Evolutionary conservation across 2,329 filamentous ascomycete species (phyloP).

Genomic region (Diaporthe caulivora): DNA sequence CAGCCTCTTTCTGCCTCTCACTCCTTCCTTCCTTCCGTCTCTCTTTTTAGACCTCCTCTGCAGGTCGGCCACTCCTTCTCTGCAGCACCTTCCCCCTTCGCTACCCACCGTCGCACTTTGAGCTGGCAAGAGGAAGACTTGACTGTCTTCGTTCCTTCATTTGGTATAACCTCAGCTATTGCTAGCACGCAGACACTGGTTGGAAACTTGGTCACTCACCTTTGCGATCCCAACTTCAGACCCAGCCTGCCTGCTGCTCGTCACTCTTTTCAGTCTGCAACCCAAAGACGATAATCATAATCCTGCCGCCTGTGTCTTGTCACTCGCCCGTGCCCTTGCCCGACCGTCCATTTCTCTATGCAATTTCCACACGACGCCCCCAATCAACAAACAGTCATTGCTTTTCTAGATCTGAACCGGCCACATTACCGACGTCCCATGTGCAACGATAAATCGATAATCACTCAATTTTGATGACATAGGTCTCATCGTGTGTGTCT

Average conservation of each 20-base stretch:
- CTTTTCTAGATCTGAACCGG: slow-evolving; percentile 1
- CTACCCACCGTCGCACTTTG: slow-evolving; percentile 13
- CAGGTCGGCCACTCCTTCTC: slow-evolving; percentile 30
- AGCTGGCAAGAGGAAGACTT: slow-evolving; percentile 27
- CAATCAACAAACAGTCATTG: slow-evolving; percentile 14
- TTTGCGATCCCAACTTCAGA: slow-evolving; percentile 21
- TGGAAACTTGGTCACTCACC: neutral
- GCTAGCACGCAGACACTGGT: neutral
- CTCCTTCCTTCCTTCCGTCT: slow-evolving; percentile 36
- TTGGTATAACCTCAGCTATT: slow-evolving; percentile 20
- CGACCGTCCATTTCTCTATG: neutral
- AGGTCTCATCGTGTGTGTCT: slow-evolving; percentile 21
- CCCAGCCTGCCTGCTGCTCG: neutral
- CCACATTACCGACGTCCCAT: slow-evolving; percentile 17
- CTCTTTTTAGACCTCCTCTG: slow-evolving; percentile 37
- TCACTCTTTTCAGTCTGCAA: slow-evolving; percentile 8
- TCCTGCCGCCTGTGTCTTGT: slow-evolving; percentile 12
- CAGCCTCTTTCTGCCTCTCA: slow-evolving; percentile 23
- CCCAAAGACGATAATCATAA: slow-evolving; percentile 6
- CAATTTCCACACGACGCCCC: slow-evolving; percentile 10
- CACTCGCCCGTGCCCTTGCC: neutral
- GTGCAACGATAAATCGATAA: slow-evolving; percentile 9
- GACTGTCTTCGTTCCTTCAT: slow-evolving; percentile 38
- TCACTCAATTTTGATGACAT: neutral
- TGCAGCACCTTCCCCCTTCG: slow-evolving; percentile 20